phyloP scores from a whole-genome alignment of 2,329 filamentous ascomycete species.

The Cladophialophora exuberans region DNA sequence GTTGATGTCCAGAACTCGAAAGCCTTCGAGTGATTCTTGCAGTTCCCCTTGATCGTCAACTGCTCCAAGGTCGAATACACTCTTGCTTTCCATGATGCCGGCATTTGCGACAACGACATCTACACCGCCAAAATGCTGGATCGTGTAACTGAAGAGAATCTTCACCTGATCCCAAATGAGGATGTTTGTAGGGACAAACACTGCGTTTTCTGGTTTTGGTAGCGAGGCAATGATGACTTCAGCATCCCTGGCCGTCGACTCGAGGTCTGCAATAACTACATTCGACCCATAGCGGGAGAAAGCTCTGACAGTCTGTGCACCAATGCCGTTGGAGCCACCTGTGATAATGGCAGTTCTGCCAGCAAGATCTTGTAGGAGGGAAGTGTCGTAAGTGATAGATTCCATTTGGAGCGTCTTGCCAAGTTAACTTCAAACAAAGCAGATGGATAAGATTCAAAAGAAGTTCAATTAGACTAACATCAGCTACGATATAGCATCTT shows the following conservation, averaged over 20 bases:
- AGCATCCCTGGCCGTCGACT: background rate
- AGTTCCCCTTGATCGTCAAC: background rate
- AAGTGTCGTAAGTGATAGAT: background rate
- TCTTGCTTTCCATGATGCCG: constrained; percentile 17
- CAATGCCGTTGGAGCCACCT: constrained; percentile 29
- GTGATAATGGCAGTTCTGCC: constrained; percentile 10
- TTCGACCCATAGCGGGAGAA: constrained; percentile 8
- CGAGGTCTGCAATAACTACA: constrained; percentile 16
- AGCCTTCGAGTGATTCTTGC: background rate
- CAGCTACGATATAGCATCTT: too few species aligned
- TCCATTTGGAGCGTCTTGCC: background rate
- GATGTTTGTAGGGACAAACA: constrained; percentile 14
- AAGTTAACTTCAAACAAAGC: too few species aligned
- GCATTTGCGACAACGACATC: constrained; percentile 22
- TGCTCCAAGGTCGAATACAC: constrained; percentile 10
- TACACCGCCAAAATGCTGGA: constrained; percentile 6
- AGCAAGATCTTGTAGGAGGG: background rate
- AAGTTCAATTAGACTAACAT: too few species aligned
- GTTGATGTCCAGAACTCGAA: constrained; percentile 45
- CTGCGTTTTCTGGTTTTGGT: background rate
- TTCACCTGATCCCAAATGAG: constrained; percentile 9
- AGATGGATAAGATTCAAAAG: too few species aligned
- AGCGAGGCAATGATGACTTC: background rate
- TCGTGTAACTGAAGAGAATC: constrained; percentile 8
- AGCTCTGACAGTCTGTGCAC: constrained; percentile 12